Percentiles rank a stretch among this genome's conserved stretches.
These are phyloP conservation scores for Salix koriyanagi DNA, from an alignment of 345 rosid species.

Conservation along the genomic window DNA sequence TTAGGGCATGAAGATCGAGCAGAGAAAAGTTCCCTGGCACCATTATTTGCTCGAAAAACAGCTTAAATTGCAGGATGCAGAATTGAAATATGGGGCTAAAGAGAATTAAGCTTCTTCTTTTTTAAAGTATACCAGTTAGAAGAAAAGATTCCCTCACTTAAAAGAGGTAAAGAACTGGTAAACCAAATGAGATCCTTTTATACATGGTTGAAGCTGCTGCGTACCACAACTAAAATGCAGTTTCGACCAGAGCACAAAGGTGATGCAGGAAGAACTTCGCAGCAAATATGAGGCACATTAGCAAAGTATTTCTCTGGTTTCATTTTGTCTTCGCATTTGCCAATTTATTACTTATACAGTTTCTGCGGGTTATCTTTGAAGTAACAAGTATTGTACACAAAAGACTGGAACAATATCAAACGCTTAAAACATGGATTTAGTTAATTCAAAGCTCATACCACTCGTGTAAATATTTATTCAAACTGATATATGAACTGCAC, in stretches of 20 bases:
- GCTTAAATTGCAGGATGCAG: too few relatives aligned
- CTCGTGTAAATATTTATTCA: constrained; percentile 21
- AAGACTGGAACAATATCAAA: neutral
- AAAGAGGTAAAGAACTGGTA: neutral
- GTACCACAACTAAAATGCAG: neutral
- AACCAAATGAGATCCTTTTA: neutral
- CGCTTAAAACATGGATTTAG: neutral
- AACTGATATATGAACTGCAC: constrained; percentile 38
- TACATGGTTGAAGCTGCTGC: constrained; percentile 1
- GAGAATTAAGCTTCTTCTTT: too few relatives aligned
- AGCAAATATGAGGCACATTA: neutral
- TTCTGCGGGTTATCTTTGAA: neutral
- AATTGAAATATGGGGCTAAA: too few relatives aligned
- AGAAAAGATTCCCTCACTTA: neutral
- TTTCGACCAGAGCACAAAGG: neutral
- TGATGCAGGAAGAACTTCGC: neutral
- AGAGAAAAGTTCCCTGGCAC: too few relatives aligned
- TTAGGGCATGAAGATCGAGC: neutral
- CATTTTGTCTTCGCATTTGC: neutral
- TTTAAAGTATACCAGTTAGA: neutral
- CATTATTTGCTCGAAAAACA: too few relatives aligned
- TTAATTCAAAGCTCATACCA: constrained; percentile 5
- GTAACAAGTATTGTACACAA: neutral
- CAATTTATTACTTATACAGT: neutral
- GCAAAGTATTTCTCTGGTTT: neutral